Evolutionary conservation across 2,329 filamentous ascomycete genomes (phyloP).

Genomic region (Rosellinia necatrix): DNA sequence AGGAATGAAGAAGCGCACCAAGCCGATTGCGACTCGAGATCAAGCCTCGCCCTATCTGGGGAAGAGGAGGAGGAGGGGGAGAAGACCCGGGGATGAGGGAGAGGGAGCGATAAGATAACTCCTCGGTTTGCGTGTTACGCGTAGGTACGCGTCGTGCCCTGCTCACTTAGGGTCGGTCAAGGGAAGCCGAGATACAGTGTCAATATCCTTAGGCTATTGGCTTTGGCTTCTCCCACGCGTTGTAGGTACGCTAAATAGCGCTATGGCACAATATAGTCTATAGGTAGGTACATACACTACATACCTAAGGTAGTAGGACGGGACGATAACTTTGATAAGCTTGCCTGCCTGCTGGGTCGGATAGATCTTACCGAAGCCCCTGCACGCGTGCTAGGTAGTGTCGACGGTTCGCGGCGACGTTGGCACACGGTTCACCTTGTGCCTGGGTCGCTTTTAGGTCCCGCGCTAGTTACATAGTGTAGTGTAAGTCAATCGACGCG

Average conservation of each 20-base stretch:
- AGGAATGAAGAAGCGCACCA: not conserved
- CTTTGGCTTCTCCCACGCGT: too few species aligned
- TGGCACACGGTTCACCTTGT: constrained; percentile 21
- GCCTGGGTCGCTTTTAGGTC: constrained; percentile 9
- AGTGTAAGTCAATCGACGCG: too few species aligned
- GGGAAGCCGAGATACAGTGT: constrained; percentile 17
- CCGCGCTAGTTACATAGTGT: not conserved
- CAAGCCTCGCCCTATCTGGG: not conserved
- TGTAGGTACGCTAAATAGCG: too few species aligned
- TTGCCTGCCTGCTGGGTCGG: constrained; percentile 10
- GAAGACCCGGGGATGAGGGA: too few species aligned
- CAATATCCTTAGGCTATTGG: constrained; percentile 6
- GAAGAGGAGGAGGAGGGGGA: not conserved
- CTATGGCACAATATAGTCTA: too few species aligned
- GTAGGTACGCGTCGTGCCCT: too few species aligned
- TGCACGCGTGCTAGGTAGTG: too few species aligned
- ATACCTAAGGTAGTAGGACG: too few species aligned
- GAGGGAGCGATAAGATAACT: constrained; percentile 15
- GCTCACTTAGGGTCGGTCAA: constrained; percentile 6
- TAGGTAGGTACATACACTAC: too few species aligned
- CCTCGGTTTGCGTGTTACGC: too few species aligned
- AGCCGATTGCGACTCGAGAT: not conserved
- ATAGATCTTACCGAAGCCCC: constrained; percentile 18
- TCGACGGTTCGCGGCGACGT: constrained; percentile 4
- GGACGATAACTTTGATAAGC: constrained; percentile 1